phyloP scores from a whole-genome alignment of 805 yeast species.

The Candida boidinii region DNA sequence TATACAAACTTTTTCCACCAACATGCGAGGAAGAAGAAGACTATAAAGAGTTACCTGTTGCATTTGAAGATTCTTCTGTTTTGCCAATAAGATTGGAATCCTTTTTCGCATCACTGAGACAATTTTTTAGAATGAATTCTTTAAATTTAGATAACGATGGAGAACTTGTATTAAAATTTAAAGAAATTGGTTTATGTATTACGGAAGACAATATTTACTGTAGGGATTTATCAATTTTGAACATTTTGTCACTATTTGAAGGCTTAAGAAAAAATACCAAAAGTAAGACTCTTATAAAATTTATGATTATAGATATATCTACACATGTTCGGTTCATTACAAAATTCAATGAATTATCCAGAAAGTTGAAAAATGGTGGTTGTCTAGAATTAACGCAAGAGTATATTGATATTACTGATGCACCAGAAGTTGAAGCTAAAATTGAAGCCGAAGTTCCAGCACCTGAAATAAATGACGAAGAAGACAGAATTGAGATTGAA shows the following conservation, averaged over 20 bases:
- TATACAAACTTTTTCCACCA: conserved; percentile 17
- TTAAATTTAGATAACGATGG: conserved; percentile 3
- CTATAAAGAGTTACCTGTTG: conserved; percentile 5
- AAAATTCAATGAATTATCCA: conserved; percentile 3
- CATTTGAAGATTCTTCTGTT: no score
- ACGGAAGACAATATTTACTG: conserved; percentile 16
- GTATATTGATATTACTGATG: no score
- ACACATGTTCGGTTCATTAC: conserved; percentile 9
- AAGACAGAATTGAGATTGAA: no score
- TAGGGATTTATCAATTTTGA: conserved; percentile 9
- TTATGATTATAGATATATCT: conserved; percentile 12
- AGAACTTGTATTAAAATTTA: conserved; percentile 12
- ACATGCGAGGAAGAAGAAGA: conserved; percentile 11
- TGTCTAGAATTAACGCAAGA: no score
- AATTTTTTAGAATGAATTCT: conserved; percentile 4
- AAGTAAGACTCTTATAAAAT: conserved; percentile 15
- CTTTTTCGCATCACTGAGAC: no score
- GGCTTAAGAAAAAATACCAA: conserved; percentile 14
- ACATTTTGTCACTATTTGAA: conserved; percentile 12
- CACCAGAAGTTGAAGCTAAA: no score
- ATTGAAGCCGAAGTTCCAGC: no score
- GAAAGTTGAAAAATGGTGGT: conserved; percentile 6
- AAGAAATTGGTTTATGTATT: conserved; percentile 13
- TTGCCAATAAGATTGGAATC: no score
- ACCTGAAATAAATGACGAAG: no score